Conservation (phyloP, 768 basidiomycete genomes). For the Kwoniella shandongensis region DNA sequence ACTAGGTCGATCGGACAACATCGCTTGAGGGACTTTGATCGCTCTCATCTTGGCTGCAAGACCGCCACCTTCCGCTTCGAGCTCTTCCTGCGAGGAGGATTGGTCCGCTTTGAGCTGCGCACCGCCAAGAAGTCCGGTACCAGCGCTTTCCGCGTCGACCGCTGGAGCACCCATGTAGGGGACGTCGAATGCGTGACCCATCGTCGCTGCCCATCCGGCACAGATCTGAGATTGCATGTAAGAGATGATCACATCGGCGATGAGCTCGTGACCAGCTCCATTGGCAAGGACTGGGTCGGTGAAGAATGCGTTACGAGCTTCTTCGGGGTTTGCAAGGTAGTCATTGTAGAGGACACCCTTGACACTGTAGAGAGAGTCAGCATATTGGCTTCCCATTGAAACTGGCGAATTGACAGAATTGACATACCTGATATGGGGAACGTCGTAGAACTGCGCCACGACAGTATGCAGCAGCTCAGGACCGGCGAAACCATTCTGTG, state of each 20-base stretch:
- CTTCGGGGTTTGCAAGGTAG: slow-evolving; percentile 71
- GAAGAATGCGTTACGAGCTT: slow-evolving; percentile 68
- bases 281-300: slow-evolving; percentile 82
- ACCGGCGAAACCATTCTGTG: slow-evolving; percentile 76
- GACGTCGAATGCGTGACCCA: slow-evolving; percentile 67
- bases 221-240: slow-evolving; percentile 91
- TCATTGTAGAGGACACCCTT: slow-evolving; percentile 79
- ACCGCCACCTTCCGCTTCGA: slow-evolving; percentile 38
- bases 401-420: too few species aligned
- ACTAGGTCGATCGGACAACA: slow-evolving; percentile 64
- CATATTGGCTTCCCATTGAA: background rate
- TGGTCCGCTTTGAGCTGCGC: slow-evolving; percentile 13
- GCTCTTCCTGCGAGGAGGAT: slow-evolving; percentile 28
- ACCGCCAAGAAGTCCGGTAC: slow-evolving; percentile 3
- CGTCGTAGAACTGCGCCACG: slow-evolving; percentile 96
- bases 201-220: slow-evolving; percentile 72
- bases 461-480: slow-evolving; percentile 85
- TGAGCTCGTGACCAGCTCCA: slow-evolving; percentile 72
- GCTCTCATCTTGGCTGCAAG: slow-evolving; percentile 54
- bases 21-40: slow-evolving; percentile 67
- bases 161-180: slow-evolving; percentile 56
- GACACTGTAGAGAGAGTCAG: slow-evolving; percentile 56
- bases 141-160: slow-evolving; percentile 45
- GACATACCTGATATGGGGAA: slow-evolving; percentile 75
- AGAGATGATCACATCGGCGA: slow-evolving; percentile 82